A percentile compares a stretch with the other conserved stretches of the same genome.
These are phyloP conservation scores for Macroventuria anomochaeta DNA, from an alignment of 2,329 filamentous ascomycete genomes.

Conservation along the genomic window DNA sequence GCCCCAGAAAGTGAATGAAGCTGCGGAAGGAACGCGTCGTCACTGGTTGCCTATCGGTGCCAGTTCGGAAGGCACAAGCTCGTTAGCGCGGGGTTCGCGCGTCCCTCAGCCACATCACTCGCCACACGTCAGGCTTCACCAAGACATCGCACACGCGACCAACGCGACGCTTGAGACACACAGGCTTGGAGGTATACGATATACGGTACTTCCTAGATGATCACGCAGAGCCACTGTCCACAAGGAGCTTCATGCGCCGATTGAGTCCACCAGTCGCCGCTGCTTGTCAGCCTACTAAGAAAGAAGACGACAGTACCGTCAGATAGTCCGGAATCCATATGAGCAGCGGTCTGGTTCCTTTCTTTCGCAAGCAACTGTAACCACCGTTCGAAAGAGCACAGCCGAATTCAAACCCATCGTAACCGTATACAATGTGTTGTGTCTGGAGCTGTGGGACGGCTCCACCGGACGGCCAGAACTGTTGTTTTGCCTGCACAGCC, in stretches of 20 bases:
- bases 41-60: conserved; percentile 16
- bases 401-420: neutral
- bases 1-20: conserved; percentile 3
- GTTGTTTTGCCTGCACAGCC: conserved; percentile 12
- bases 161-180: neutral
- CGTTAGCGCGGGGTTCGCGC: conserved; percentile 3
- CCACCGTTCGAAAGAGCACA: neutral
- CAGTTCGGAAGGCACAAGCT: neutral
- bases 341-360: too few species aligned
- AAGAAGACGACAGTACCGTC: too few species aligned
- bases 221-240: neutral
- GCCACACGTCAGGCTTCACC: neutral
- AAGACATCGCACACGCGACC: neutral
- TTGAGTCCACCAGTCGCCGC: neutral
- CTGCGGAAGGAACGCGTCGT: conserved; percentile 14
- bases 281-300: neutral
- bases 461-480: too few species aligned
- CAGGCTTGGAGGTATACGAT: neutral
- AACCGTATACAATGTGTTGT: neutral
- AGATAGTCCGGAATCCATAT: too few species aligned
- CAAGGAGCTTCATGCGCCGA: neutral
- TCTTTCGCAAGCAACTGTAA: neutral
- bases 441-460: neutral
- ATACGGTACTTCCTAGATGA: neutral
- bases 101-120: conserved; percentile 5